These are phyloP conservation scores for Penicillium macrosclerotiorum DNA, from an alignment of 495 filamentous ascomycete species.

Conservation along the genomic window DNA sequence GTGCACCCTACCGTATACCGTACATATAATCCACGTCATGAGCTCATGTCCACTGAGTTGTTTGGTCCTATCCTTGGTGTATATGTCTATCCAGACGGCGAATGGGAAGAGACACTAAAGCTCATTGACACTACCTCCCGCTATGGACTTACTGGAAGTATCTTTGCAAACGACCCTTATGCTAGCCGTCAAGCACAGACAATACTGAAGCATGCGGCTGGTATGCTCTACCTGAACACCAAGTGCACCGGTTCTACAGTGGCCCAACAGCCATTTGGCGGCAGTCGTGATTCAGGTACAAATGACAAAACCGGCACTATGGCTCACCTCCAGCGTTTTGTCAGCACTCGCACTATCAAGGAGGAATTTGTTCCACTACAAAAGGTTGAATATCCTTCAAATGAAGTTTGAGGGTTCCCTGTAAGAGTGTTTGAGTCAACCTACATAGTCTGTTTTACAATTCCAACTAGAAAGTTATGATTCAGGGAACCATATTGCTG, in stretches of 20 bases:
- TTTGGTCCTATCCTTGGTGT: slow-evolving; percentile 70
- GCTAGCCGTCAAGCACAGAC: slow-evolving; percentile 67
- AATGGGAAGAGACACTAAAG: slow-evolving; percentile 51
- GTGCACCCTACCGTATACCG: slow-evolving; percentile 70
- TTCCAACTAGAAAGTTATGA: not conserved
- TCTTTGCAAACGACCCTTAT: slow-evolving; percentile 68
- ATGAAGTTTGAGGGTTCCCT: slow-evolving; percentile 31
- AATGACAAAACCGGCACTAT: slow-evolving; percentile 78
- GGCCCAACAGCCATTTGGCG: slow-evolving; percentile 81
- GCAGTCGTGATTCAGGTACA: slow-evolving; percentile 70
- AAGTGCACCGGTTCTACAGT: slow-evolving; percentile 81
- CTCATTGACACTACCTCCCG: slow-evolving; percentile 57
- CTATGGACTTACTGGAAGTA: slow-evolving; percentile 71
- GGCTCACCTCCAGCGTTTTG: slow-evolving; percentile 64
- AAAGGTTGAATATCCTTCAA: slow-evolving; percentile 68
- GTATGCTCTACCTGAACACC: slow-evolving; percentile 78
- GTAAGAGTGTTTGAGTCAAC: not conserved
- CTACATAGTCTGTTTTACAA: no score
- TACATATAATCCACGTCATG: slow-evolving; percentile 58
- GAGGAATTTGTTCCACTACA: slow-evolving; percentile 65
- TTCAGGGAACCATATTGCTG: no score
- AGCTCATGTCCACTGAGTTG: slow-evolving; percentile 66
- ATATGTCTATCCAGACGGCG: slow-evolving; percentile 69
- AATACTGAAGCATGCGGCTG: slow-evolving; percentile 68
- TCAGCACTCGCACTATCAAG: slow-evolving; percentile 73